Conservation (phyloP, 495 filamentous ascomycete species). For the Neurospora sp. region DNA sequence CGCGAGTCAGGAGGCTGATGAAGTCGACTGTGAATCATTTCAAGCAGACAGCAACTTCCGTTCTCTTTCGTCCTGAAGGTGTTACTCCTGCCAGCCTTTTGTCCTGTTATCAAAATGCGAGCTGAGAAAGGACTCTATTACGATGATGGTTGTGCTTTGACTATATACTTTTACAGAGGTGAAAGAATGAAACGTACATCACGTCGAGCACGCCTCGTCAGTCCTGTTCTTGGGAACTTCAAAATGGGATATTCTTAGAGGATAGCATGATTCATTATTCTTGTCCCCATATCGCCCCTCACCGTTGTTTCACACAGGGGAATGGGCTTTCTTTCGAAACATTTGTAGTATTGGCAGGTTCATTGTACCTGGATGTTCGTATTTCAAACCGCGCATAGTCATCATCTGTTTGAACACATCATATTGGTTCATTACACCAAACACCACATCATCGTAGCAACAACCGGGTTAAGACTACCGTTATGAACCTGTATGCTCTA, state of each 20-base stretch:
- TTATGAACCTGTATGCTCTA: neutral
- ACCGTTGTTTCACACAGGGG: neutral
- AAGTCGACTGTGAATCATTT: neutral
- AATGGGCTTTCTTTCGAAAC: neutral
- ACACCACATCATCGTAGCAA: neutral
- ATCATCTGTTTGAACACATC: neutral
- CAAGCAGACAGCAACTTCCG: neutral
- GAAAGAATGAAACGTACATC: neutral
- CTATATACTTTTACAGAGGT: neutral
- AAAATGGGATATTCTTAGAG: neutral
- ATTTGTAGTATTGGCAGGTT: neutral
- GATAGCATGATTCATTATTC: neutral
- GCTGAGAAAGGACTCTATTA: neutral
- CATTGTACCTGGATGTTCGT: neutral
- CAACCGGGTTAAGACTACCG: neutral
- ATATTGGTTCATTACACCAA: neutral
- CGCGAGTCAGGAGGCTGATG: neutral
- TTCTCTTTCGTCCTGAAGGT: neutral
- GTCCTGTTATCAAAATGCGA: neutral
- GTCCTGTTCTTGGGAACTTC: neutral
- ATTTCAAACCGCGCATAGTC: neutral
- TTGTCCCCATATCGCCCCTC: neutral
- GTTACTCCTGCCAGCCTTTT: neutral
- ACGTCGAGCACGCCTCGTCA: neutral
- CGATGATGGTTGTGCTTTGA: neutral